These are phyloP conservation scores for Trichoderma reesei DNA, from an alignment of 495 filamentous ascomycete species.

Conservation along the genomic window DNA sequence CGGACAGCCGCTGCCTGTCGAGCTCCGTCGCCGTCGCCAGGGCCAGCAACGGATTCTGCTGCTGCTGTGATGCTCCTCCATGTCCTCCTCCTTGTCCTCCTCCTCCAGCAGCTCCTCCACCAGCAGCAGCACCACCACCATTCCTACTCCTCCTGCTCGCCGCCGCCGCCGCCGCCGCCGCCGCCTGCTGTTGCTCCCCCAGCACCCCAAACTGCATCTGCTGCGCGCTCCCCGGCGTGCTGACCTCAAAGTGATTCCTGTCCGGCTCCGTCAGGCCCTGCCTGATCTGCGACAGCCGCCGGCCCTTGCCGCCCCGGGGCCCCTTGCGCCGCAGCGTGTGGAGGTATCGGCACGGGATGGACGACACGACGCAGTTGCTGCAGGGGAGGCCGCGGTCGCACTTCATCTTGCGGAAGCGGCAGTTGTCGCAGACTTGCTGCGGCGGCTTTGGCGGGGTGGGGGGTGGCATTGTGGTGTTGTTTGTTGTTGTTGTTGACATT, in stretches of 20 bases:
- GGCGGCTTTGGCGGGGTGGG: background rate
- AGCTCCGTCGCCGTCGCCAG: background rate
- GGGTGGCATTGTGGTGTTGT: too few species aligned
- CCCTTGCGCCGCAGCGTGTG: slow-evolving; percentile 4
- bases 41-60: background rate
- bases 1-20: background rate
- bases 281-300: background rate
- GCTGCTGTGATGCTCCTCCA: background rate
- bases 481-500: background rate
- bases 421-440: slow-evolving; percentile 4
- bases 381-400: background rate
- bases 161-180: too few species aligned
- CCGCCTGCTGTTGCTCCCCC: background rate
- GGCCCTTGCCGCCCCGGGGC: background rate
- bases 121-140: too few species aligned
- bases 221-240: background rate
- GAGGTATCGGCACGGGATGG: background rate
- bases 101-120: too few species aligned
- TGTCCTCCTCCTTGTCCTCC: too few species aligned
- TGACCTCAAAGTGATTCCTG: slow-evolving; percentile 1
- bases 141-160: too few species aligned
- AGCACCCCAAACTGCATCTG: background rate
- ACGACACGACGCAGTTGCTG: slow-evolving; percentile 5
- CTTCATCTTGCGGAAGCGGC: slow-evolving; percentile 1
- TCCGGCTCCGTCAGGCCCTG: background rate